Conservation (phyloP, 148 eudicot genomes). For the Chenopodium berlandieri region DNA sequence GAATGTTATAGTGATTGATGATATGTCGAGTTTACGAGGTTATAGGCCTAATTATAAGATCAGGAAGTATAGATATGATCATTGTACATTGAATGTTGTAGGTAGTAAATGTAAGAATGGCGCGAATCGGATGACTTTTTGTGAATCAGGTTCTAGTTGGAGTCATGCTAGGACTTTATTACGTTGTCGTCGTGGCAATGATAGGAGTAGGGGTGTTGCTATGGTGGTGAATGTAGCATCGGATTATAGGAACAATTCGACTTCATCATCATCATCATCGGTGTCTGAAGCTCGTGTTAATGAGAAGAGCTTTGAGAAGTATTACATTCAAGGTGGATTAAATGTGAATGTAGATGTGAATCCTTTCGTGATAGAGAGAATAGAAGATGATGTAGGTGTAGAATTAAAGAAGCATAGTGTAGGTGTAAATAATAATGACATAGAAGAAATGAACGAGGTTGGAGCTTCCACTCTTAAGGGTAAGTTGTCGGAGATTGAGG, state of each 20-base stretch:
- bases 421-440: slow-evolving; percentile 32
- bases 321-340: slow-evolving; percentile 58
- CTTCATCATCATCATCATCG: slow-evolving; percentile 18
- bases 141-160: slow-evolving; percentile 51
- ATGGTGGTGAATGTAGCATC: slow-evolving; percentile 54
- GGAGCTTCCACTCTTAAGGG: slow-evolving; percentile 24
- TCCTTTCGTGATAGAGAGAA: slow-evolving; percentile 48
- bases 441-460: slow-evolving; percentile 25
- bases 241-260: slow-evolving; percentile 58
- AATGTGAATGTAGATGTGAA: slow-evolving; percentile 34
- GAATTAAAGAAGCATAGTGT: slow-evolving; percentile 16
- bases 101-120: slow-evolving; percentile 39
- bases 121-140: slow-evolving; percentile 50
- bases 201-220: slow-evolving; percentile 27
- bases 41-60: slow-evolving; percentile 20
- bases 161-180: slow-evolving; percentile 37
- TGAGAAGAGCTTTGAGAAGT: slow-evolving; percentile 51
- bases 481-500: slow-evolving; percentile 52
- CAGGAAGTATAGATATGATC: slow-evolving; percentile 20
- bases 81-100: slow-evolving; percentile 30
- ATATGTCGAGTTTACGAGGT: slow-evolving; percentile 42
- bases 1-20: slow-evolving; percentile 21
- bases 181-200: slow-evolving; percentile 25
- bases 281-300: slow-evolving; percentile 45
- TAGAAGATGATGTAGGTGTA: slow-evolving; percentile 31